Conservation (phyloP, 495 filamentous ascomycete species). For the Trichoderma reesei region DNA sequence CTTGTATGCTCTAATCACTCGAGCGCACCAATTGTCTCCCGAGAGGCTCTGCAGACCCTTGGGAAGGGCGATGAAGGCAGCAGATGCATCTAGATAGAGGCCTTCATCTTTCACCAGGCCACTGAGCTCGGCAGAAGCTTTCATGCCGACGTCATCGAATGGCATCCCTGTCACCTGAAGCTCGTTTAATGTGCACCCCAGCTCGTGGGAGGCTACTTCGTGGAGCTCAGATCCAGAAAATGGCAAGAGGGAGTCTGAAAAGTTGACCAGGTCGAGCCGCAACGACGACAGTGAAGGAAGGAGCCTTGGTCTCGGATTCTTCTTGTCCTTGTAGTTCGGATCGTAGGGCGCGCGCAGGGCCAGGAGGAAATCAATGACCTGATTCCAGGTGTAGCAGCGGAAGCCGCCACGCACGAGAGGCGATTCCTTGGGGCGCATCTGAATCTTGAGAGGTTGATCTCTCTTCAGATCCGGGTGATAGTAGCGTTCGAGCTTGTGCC, state of each 20-base stretch:
- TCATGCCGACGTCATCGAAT: conserved; percentile 22
- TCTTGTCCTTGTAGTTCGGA: conserved; percentile 16
- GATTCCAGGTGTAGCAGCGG: conserved; percentile 38
- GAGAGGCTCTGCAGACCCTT: conserved; percentile 21
- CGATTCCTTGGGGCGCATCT: conserved; percentile 25
- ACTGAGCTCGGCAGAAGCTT: conserved; percentile 25
- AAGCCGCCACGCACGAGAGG: conserved; percentile 30
- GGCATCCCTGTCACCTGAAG: conserved; percentile 34
- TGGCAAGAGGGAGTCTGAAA: conserved; percentile 25
- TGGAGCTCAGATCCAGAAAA: conserved; percentile 25
- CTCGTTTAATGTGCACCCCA: conserved; percentile 35
- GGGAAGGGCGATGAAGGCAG: conserved; percentile 24
- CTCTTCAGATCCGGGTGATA: conserved; percentile 23
- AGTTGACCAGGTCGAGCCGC: conserved; percentile 40
- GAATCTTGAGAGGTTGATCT: conserved; percentile 21
- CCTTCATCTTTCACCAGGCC: conserved; percentile 37
- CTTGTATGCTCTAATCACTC: conserved; percentile 28
- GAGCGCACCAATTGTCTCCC: conserved; percentile 17
- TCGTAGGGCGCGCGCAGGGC: conserved; percentile 31
- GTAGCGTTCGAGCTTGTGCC: conserved; percentile 19
- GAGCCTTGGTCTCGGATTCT: conserved; percentile 24
- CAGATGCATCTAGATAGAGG: conserved; percentile 26
- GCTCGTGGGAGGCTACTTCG: conserved; percentile 29
- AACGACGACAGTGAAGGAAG: conserved; percentile 30
- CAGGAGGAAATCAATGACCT: conserved; percentile 34